Base-by-base conservation (phyloP, 306 rosid species). In the Prunus dulcis region DNA sequence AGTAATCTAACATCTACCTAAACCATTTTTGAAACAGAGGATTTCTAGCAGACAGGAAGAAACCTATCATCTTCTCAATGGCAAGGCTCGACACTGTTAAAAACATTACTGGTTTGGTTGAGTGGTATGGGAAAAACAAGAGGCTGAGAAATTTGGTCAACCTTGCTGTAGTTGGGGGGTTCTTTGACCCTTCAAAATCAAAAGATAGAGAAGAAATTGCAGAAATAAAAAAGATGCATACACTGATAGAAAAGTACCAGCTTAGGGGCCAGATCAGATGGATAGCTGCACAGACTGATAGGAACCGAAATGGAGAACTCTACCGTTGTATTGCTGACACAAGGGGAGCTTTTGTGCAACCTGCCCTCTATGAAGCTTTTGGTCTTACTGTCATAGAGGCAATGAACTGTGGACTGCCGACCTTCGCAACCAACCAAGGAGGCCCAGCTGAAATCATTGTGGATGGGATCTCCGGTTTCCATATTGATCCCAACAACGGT, bases 341-440 rank as follows among this genome's bases (percentile, higher is more conserved):
- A 22, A 90, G 76, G 79, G 98, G 98, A 81, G 97, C 96, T 10
- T 94, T 94, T 77, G 97, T 94, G 52, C 98, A 91, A 70, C 98
- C 97, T 72, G 97, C 98, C 65, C 73, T 94, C 12, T 94, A 90
- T 82, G 98, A 94, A 86, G 97, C 98, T 68, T 94, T 93, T 71
- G 98, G 98, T 43, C 89, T 94, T 20, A 94, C 98, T 25, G 98
- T 94, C 80, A 94, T 94, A 66, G 98, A 94, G 86, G 98, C 98
- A 80, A 94, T 94, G 98, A 94, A 88, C 85, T 91, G 94, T 75
- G 98, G 97, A 64, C 80, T 94, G 74, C 97, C 98, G 22, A 91
- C 97, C 32, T 94, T 94, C 89, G 98, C 97, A 28, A 94, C 98
- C 50, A 94, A 87, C 71, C 98, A 94, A 88, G 98, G 98, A 23